These are phyloP conservation scores for Botryococcus braunii DNA, from an alignment of 163 green algal species.

Conservation along the genomic window DNA sequence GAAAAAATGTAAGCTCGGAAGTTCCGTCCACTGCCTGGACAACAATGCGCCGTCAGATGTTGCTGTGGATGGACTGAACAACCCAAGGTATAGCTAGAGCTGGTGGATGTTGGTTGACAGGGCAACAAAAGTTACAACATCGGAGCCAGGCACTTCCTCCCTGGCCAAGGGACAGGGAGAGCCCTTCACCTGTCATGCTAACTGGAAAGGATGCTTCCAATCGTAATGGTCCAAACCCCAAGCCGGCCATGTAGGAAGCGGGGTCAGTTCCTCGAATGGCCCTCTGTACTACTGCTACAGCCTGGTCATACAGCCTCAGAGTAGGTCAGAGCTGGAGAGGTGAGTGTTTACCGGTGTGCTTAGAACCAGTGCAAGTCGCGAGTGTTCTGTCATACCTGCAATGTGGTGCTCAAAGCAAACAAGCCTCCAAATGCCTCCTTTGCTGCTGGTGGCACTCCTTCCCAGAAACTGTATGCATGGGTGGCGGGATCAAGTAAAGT, in stretches of 20 bases:
- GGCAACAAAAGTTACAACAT: background rate
- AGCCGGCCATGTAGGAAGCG: constrained; percentile 49
- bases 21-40: constrained; percentile 71
- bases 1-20: constrained; percentile 88
- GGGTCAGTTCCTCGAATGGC: constrained; percentile 49
- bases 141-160: background rate
- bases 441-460: constrained; percentile 71
- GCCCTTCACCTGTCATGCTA: constrained; percentile 74
- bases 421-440: constrained; percentile 72
- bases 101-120: background rate
- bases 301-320: constrained; percentile 22
- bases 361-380: too few species aligned
- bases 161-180: too few species aligned
- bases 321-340: background rate
- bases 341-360: too few species aligned
- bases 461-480: constrained; percentile 93
- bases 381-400: constrained; percentile 48
- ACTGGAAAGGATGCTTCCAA: constrained; percentile 70
- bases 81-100: background rate
- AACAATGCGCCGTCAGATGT: too few species aligned
- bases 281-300: constrained; percentile 82
- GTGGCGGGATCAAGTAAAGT: constrained; percentile 57
- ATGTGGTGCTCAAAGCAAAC: constrained; percentile 44
- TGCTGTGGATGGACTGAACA: too few species aligned
- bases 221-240: constrained; percentile 69